These are phyloP conservation scores for Drechslerella coelobrocha DNA, from an alignment of 2,329 filamentous ascomycete genomes.

Conservation along the genomic window DNA sequence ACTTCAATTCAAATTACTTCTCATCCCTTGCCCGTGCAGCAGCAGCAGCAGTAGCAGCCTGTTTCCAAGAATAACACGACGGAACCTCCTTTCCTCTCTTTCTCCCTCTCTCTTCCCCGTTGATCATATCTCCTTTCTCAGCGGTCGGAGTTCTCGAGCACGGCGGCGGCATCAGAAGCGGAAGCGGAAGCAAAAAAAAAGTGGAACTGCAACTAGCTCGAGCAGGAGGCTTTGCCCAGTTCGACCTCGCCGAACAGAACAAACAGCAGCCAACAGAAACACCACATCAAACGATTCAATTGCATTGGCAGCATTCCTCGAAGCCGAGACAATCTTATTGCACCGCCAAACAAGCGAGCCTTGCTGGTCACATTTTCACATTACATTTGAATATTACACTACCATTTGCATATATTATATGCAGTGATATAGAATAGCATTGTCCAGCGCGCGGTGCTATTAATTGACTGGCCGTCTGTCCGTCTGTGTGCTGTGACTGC, in stretches of 20 bases:
- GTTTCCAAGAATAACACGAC: not conserved
- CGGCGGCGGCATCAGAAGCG: too few species aligned
- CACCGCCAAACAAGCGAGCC: slow-evolving; percentile 27
- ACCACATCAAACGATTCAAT: too few species aligned
- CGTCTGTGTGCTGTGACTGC: not conserved
- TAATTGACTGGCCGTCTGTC: not conserved
- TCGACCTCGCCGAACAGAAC: slow-evolving; percentile 45
- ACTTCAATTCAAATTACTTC: not conserved
- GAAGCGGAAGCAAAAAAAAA: not conserved
- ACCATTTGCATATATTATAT: not conserved
- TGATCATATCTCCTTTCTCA: not conserved
- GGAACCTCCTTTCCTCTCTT: not conserved
- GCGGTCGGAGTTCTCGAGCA: not conserved
- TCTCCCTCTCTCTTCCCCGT: not conserved
- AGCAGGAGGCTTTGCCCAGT: slow-evolving; percentile 19
- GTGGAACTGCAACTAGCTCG: slow-evolving; percentile 23
- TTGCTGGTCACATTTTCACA: not conserved
- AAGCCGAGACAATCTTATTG: not conserved
- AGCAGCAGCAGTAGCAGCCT: too few species aligned
- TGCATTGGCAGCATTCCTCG: not conserved
- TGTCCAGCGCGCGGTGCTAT: not conserved
- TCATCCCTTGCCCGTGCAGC: not conserved
- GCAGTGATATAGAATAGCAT: not conserved
- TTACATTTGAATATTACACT: not conserved
- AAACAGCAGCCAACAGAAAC: not conserved